These are phyloP conservation scores for Flammula alnicola DNA, from an alignment of 1,284 basidiomycete genomes.

Conservation along the genomic window DNA sequence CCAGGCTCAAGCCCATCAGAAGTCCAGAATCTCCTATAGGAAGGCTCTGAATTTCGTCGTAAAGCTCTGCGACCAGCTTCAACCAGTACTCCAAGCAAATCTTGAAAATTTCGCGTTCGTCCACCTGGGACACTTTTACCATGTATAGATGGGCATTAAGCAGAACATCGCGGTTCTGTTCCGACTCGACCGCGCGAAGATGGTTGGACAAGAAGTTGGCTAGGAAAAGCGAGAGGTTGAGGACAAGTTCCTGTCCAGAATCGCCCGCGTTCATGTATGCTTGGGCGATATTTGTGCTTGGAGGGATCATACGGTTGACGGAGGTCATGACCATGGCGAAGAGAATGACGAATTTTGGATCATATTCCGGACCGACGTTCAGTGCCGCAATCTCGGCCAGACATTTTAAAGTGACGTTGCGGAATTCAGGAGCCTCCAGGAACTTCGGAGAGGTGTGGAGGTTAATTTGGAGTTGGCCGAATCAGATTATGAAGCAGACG, in stretches of 20 bases:
- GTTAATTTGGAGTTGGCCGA: not conserved
- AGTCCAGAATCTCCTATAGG: conserved; percentile 94
- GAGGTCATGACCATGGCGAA: conserved; percentile 99
- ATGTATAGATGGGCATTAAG: conserved; percentile 98
- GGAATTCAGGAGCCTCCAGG: conserved; percentile 95
- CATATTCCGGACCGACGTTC: conserved; percentile 97
- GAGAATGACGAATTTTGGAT: conserved; percentile 96
- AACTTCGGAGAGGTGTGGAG: conserved; percentile 57
- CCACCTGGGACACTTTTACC: conserved; percentile 98
- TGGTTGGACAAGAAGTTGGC: conserved; percentile 95
- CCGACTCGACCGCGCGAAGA: conserved; percentile 91
- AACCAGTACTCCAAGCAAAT: conserved; percentile 99
- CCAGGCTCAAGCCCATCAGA: conserved; percentile 91
- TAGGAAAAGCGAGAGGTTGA: conserved; percentile 96
- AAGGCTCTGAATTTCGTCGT: conserved; percentile 93
- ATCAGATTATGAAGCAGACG: conserved; percentile 37
- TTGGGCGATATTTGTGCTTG: conserved; percentile 91
- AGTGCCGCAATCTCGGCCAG: conserved; percentile 96
- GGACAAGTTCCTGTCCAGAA: conserved; percentile 95
- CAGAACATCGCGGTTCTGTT: conserved; percentile 90
- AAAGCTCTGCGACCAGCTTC: conserved; percentile 98
- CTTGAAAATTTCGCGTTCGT: conserved; percentile 99
- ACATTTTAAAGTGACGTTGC: conserved; percentile 97
- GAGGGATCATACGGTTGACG: conserved; percentile 97
- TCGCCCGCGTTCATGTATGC: conserved; percentile 93